These are phyloP conservation scores for Cryomyces antarcticus DNA, from an alignment of 495 filamentous ascomycete genomes.

Conservation along the genomic window DNA sequence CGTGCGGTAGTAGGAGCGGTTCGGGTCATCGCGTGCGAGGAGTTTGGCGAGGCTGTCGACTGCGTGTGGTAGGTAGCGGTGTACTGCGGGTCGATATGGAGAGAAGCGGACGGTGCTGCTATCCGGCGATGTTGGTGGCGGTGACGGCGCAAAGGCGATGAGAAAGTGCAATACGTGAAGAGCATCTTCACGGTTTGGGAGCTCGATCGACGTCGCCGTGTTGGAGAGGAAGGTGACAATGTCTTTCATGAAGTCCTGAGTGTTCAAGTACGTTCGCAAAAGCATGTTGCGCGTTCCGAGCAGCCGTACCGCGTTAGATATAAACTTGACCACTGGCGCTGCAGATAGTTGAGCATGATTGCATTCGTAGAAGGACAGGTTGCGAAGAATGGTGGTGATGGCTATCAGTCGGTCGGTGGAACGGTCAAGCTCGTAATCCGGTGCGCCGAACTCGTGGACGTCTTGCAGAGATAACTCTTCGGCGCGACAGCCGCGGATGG, in stretches of 20 bases:
- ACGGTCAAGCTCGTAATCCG: conserved; percentile 63
- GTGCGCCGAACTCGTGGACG: conserved; percentile 50
- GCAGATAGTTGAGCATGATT: conserved; percentile 57
- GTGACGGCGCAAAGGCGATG: conserved; percentile 65
- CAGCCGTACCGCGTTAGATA: conserved; percentile 62
- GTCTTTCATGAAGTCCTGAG: conserved; percentile 93
- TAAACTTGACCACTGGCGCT: conserved; percentile 53
- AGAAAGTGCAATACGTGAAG: conserved; percentile 73
- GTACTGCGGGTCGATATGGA: conserved; percentile 54
- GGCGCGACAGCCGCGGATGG: conserved; percentile 49
- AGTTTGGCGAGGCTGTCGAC: conserved; percentile 83
- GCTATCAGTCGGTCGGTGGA: conserved; percentile 75
- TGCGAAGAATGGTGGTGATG: conserved; percentile 80
- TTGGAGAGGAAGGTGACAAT: conserved; percentile 76
- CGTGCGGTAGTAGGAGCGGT: conserved; percentile 57
- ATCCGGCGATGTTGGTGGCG: conserved; percentile 27
- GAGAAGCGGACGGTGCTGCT: conserved; percentile 36
- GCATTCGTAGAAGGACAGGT: conserved; percentile 62
- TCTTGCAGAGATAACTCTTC: conserved; percentile 53
- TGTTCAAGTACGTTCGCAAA: conserved; percentile 58
- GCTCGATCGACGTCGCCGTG: conserved; percentile 53
- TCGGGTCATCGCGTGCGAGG: conserved; percentile 82
- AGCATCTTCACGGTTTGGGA: conserved; percentile 79
- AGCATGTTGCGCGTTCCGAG: conserved; percentile 81
- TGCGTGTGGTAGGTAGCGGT: conserved; percentile 76